Evolutionary conservation across 2,329 filamentous ascomycete genomes (phyloP).

Genomic region (Epichloe hybrida): DNA sequence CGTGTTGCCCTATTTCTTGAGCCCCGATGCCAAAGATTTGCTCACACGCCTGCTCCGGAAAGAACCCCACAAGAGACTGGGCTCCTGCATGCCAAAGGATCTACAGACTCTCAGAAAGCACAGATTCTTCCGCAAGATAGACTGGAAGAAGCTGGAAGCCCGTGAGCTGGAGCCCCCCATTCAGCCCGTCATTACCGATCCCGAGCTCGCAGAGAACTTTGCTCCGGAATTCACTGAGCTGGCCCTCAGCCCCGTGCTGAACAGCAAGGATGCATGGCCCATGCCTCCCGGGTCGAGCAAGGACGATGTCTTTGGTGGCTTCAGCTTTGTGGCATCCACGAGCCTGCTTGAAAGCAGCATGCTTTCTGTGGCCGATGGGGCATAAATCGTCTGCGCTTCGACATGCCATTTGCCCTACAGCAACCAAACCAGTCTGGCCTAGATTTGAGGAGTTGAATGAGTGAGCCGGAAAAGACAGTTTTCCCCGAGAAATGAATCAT

Average conservation of each 20-base stretch:
- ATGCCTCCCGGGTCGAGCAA: conserved; percentile 22
- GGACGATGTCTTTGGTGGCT: conserved; percentile 49
- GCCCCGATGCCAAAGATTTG: conserved; percentile 84
- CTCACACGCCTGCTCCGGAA: conserved; percentile 83
- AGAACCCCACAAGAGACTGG: conserved; percentile 81
- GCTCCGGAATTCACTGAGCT: conserved; percentile 80
- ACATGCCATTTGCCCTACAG: no score
- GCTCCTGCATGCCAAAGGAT: conserved; percentile 80
- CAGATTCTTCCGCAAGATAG: conserved; percentile 91
- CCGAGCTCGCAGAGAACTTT: conserved; percentile 94
- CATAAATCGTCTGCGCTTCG: neutral
- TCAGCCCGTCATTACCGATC: conserved; percentile 85
- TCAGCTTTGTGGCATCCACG: conserved; percentile 48
- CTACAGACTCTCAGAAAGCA: conserved; percentile 76
- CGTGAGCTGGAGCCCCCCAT: conserved; percentile 82
- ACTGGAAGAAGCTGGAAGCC: conserved; percentile 78
- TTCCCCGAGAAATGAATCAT: no score
- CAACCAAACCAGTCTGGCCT: no score
- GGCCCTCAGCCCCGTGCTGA: conserved; percentile 59
- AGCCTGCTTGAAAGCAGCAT: conserved; percentile 39
- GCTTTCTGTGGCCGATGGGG: conserved; percentile 18
- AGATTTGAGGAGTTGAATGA: no score
- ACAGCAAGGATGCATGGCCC: conserved; percentile 28
- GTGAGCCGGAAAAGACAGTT: no score
- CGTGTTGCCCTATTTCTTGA: conserved; percentile 75